Evolutionary conservation across 345 rosid species (phyloP).

Genomic region (Salix purpurea): DNA sequence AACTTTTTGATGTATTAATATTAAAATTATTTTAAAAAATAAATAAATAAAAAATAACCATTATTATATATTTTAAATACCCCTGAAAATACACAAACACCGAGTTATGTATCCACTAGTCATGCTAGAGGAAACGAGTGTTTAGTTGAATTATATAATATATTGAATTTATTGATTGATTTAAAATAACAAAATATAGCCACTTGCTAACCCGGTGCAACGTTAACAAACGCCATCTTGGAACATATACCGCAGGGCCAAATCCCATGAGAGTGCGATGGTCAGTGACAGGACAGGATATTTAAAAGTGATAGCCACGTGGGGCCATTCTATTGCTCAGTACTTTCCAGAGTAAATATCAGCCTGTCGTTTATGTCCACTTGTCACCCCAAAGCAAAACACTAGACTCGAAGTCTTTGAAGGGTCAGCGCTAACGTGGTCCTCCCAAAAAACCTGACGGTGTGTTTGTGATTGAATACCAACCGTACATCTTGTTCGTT

Average conservation of each 20-base stretch:
- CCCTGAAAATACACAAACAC: too few species aligned
- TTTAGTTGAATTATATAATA: too few species aligned
- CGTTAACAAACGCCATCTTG: too few species aligned
- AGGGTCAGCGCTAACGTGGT: background rate
- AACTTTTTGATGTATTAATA: too few species aligned
- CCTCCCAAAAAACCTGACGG: background rate
- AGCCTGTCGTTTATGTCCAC: background rate
- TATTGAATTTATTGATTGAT: too few species aligned
- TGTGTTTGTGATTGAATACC: background rate
- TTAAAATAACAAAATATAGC: too few species aligned
- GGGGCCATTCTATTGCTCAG: background rate
- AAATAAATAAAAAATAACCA: too few species aligned
- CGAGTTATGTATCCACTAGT: too few species aligned
- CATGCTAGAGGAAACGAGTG: too few species aligned
- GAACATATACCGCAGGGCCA: background rate
- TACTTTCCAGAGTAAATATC: background rate
- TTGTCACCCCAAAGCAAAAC: background rate
- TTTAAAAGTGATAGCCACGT: background rate
- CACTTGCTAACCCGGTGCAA: too few species aligned
- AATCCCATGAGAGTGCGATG: background rate
- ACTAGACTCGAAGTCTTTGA: background rate
- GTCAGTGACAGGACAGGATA: background rate
- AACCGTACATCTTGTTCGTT: background rate
- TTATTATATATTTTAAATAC: too few species aligned
- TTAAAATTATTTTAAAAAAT: too few species aligned